Evolutionary conservation across 345 rosid species (phyloP).

Genomic region (Chamaenerion angustifolium): DNA sequence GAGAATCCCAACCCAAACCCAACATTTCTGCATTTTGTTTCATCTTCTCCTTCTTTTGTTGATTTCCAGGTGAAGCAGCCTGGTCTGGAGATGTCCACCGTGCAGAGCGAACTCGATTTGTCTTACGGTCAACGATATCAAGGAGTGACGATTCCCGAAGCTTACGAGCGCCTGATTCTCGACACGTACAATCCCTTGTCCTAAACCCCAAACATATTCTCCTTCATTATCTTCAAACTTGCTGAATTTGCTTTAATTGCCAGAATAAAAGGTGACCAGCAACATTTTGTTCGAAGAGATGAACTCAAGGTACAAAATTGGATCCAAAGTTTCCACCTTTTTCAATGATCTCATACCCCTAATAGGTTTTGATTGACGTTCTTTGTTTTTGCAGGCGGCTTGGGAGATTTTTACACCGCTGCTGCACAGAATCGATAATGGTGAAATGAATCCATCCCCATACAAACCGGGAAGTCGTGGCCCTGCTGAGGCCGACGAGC

Average conservation of each 20-base stretch:
- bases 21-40: no score
- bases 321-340: slow-evolving; percentile 1
- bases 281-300: slow-evolving; percentile 97
- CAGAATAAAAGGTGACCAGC: slow-evolving; percentile 94
- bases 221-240: no score
- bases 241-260: slow-evolving; percentile 2
- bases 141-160: slow-evolving; percentile 74
- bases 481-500: slow-evolving; percentile 79
- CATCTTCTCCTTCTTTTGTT: neutral
- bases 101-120: slow-evolving; percentile 92
- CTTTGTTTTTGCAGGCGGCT: slow-evolving; percentile 39
- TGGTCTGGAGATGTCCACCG: slow-evolving; percentile 86
- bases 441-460: slow-evolving; percentile 55
- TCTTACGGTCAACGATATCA: slow-evolving; percentile 92
- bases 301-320: slow-evolving; percentile 62
- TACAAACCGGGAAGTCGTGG: slow-evolving; percentile 90
- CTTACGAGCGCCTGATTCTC: slow-evolving; percentile 93
- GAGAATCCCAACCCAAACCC: no score
- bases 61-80: slow-evolving; percentile 83
- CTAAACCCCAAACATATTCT: neutral
- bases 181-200: slow-evolving; percentile 51
- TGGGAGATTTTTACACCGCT: slow-evolving; percentile 98
- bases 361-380: no score
- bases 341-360: no score
- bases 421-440: slow-evolving; percentile 68